Base-by-base conservation (phyloP, 306 rosid species). In the Quercus variabilis region DNA sequence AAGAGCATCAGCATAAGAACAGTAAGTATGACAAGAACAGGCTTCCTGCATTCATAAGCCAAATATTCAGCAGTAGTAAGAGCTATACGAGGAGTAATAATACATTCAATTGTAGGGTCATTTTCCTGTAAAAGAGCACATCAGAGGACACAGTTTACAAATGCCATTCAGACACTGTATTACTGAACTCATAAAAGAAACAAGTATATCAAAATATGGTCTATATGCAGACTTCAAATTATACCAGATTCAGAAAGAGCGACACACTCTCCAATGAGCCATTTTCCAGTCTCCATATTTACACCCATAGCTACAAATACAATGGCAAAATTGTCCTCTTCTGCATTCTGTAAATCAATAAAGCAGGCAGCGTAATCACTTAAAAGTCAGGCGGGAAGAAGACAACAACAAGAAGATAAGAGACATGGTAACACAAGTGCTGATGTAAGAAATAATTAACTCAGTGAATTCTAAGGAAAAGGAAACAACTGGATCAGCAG, bases 231-330 rank as follows among this genome's bases (percentile, higher is more conserved):
- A 82, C 75, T 95, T 38, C 7, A 38, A 38, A 38, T 38, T 38
- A 6, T 38, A 38, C 43, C 10, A 38, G 9, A 2, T 38, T 95
- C 83, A 95, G 89, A 87, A 95, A 95, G 82, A 95, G 97, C 56
- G 94, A 89, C 87, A 95, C 99, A 83, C 99, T 93, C 90, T 95
- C 98, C 99, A 95, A 91, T 28, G 98, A 95, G 55, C 99, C 98
- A 85, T 95, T 93, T 87, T 95, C 99, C 93, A n/a, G n/a, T n/a
- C n/a, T 93, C 98, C 97, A 93, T 95, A 87, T 95, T 95, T 76
- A 95, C 99, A 81, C 98, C 99, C 99, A 95, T 95, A 82, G 99
- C 99, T n/a, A 98, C 99, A 89, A 95, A 95, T 79, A 90, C 99
- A 83, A 93, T 95, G 84, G 99, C 97, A 81, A 95, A 93, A 80